Percentiles rank a stretch among this genome's conserved stretches.
These are phyloP conservation scores for Forsythia viridissima DNA, from an alignment of 257 asterid species.

Conservation along the genomic window DNA sequence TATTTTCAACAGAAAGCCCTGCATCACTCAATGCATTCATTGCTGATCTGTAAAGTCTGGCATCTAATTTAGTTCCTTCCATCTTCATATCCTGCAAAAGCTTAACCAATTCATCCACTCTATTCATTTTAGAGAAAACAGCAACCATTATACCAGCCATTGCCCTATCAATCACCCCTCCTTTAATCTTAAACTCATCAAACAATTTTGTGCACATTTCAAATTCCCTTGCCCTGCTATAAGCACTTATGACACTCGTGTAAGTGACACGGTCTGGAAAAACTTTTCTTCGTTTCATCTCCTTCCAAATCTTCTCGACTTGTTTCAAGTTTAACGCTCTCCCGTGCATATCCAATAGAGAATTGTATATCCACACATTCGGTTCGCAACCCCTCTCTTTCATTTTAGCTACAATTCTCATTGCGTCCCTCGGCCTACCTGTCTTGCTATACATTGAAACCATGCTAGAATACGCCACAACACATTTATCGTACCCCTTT, in stretches of 20 bases:
- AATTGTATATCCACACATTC: constrained; percentile 88
- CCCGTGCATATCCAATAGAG: constrained; percentile 77
- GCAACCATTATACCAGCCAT: constrained; percentile 90
- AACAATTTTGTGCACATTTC: constrained; percentile 55
- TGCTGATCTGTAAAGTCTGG: constrained; percentile 71
- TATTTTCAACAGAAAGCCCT: constrained; percentile 42
- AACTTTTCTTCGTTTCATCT: constrained; percentile 70
- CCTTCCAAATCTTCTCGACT: constrained; percentile 81
- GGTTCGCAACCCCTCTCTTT: constrained; percentile 76
- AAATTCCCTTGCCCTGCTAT: constrained; percentile 59
- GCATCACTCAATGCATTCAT: constrained; percentile 74
- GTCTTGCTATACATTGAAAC: constrained; percentile 71
- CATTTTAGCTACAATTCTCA: constrained; percentile 78
- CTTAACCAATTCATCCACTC: constrained; percentile 68
- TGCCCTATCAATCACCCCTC: constrained; percentile 66
- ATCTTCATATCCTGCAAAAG: constrained; percentile 72
- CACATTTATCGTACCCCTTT: constrained; percentile 68
- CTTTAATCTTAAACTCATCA: constrained; percentile 60
- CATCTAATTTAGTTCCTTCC: constrained; percentile 57
- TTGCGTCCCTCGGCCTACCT: constrained; percentile 66
- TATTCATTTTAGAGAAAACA: constrained; percentile 72
- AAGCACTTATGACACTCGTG: constrained; percentile 70
- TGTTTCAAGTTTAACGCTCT: constrained; percentile 48
- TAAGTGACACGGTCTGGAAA: constrained; percentile 71
- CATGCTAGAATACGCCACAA: constrained; percentile 87